A percentile compares a stretch with the other conserved stretches of the same genome.
Evolutionary conservation across 768 basidiomycete genomes (phyloP).

Genomic region (Leucocoprinus leucothites): DNA sequence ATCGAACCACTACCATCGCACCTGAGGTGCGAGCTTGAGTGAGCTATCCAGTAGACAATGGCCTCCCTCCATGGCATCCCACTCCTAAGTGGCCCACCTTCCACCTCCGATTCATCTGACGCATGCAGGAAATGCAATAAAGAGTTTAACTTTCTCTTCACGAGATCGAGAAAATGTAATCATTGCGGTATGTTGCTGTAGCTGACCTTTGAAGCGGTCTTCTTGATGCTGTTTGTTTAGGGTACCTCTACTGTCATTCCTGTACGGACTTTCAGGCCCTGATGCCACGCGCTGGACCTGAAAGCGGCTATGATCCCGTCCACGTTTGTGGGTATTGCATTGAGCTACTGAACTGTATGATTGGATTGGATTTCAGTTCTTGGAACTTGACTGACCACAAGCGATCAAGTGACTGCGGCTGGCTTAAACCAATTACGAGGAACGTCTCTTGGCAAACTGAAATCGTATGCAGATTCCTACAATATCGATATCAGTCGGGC

Average conservation of each 20-base stretch:
- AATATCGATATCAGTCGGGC: conserved; percentile 59
- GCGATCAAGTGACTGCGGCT: conserved; percentile 61
- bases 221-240: conserved; percentile 30
- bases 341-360: conserved; percentile 62
- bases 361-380: conserved; percentile 1
- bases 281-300: conserved; percentile 58
- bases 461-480: conserved; percentile 69
- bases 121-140: conserved; percentile 70
- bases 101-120: conserved; percentile 27
- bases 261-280: conserved; percentile 78
- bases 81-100: conserved; percentile 66
- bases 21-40: not conserved
- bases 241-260: conserved; percentile 67
- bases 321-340: conserved; percentile 75
- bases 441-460: conserved; percentile 58
- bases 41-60: conserved; percentile 3
- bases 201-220: not conserved
- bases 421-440: conserved; percentile 53
- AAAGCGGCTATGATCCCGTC: conserved; percentile 60
- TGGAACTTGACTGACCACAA: conserved; percentile 8
- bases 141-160: conserved; percentile 68
- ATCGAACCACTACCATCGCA: not conserved
- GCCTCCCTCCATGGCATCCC: conserved; percentile 50
- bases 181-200: conserved; percentile 60
- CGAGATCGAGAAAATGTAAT: conserved; percentile 62